Base-by-base conservation (phyloP, 1,284 basidiomycete genomes). In the Lentinula novae-zelandiae region DNA sequence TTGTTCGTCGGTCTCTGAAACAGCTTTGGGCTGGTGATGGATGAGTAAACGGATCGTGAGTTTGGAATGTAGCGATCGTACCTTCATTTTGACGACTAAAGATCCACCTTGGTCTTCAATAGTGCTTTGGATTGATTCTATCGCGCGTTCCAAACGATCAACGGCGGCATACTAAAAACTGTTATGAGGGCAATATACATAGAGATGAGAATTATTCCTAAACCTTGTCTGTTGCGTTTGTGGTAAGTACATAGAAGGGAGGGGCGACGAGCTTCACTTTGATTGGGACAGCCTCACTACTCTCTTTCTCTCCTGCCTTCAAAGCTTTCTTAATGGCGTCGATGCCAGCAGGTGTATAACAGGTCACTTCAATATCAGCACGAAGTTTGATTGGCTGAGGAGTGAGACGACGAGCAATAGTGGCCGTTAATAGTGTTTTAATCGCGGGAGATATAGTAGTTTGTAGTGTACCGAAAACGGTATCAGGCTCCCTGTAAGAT, bases 351-450 rank as follows among this genome's bases (percentile, higher is more conserved):
- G 95, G 96, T 5, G 91, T 92, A 76, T 98, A 99, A 76, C 96
- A 99, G 46, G 95, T 98, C 58, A 99, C 81, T 76, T 99, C 96
- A 66, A 99, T 91, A 77, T 99, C 97, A 20, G 97, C 95, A 71
- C 96, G 94, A 59, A 99, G 87, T 79, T 98, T 99, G 82, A 99
- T 96, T 10, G 97, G 96, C 75, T 99, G 97, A 12, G 96, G 97
- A 1, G 96, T 99, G 61, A 99, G 82, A 49, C 97, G 88, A 57
- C 96, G 89, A 8, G 96, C 95, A 71, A 99, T 98, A 54, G 95
- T 98, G 63, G 85, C 77, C 67, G 86, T 85, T 33, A 99, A 84
- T 62, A 94, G 82, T 31, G 79, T 76, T 54, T 89, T 78, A 10
- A 90, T 90, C 0, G 78, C 73, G 13, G 76, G 68, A 10, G 88